Base-by-base conservation (phyloP, 192 early-diverging fungal species). In the Entomortierella beljakovae region DNA sequence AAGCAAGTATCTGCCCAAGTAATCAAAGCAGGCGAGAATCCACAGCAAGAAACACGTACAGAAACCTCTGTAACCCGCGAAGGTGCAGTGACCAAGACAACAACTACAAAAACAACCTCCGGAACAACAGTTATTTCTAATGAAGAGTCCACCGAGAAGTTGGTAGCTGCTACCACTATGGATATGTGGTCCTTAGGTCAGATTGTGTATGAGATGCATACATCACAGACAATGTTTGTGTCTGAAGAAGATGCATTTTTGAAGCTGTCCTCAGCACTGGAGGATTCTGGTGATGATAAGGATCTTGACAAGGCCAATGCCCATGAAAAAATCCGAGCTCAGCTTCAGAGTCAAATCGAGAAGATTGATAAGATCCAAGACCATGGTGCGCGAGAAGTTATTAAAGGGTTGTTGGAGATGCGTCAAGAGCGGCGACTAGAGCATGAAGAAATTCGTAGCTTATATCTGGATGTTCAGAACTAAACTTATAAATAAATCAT, bases 151-250 rank as follows among this genome's bases (percentile, higher is more conserved):
- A n/a, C n/a, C 1, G 75, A 79, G 3, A 70, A 79, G 55, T 10
- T 82, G 53, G 63, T 67, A 37, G 81, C 81, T 1, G 29, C 46
- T 2, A 52, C 62, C 8, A 43, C 67, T 38, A 82, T 82, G 81
- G 81, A 82, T 61, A 82, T 82, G 71, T 82, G 81, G 81, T 82
- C 81, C 0, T 33, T 82, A 34, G 81, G 81, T 11, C 56, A 70
- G 52, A 71, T 76, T 35, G 55, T 82, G 26, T 82, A 76, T 23
- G 81, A 82, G 62, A 61, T 82, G 33, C 68, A 76, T 20, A 71
- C 72, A 6, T 25, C 11, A 18, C 61, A 68, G 16, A 26, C 81
- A 22, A 69, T 82, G 64, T 82, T 82, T 37, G 40, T 49, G 1
- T 59, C 61, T 15, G 38, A n/a, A 35, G 43, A 61, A 31, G 81